Conservation (phyloP, 768 basidiomycete species). For the Hypholoma sublateritium region DNA sequence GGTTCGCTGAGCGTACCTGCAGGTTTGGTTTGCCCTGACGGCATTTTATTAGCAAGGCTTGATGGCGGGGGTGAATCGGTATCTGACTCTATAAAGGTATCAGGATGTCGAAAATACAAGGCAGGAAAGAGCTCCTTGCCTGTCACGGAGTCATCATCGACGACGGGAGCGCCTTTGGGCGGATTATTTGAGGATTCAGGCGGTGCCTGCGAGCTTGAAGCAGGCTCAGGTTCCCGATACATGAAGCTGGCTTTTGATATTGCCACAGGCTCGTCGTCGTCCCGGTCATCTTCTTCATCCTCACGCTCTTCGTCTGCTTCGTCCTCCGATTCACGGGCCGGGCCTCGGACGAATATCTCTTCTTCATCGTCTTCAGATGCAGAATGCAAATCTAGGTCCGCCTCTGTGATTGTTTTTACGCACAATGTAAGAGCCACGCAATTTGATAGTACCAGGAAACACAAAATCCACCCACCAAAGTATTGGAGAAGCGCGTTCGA, state of each 20-base stretch:
- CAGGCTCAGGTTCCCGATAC: not conserved
- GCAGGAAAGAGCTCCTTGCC: slow-evolving; percentile 10
- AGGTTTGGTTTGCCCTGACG: not conserved
- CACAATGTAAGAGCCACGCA: not conserved
- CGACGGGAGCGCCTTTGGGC: not conserved
- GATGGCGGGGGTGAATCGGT: slow-evolving; percentile 7
- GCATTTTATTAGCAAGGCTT: not conserved
- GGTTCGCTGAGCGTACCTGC: too few species aligned
- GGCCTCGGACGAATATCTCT: not conserved
- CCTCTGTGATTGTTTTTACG: slow-evolving; percentile 21
- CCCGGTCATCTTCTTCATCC: slow-evolving; percentile 24
- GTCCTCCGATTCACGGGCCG: not conserved
- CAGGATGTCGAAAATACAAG: not conserved
- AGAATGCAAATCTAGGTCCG: slow-evolving; percentile 49
- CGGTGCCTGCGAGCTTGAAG: not conserved
- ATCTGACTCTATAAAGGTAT: slow-evolving; percentile 34
- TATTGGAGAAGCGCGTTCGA: slow-evolving; percentile 38
- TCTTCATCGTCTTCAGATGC: slow-evolving; percentile 45
- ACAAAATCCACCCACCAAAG: slow-evolving; percentile 45
- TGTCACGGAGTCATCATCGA: slow-evolving; percentile 25
- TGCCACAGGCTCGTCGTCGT: slow-evolving; percentile 14
- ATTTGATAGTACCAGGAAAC: not conserved
- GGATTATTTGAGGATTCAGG: not conserved
- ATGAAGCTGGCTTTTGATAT: not conserved
- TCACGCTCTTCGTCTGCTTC: not conserved